Conservation (phyloP, 352 stramenopile species). For the Blastocystis sp. region DNA sequence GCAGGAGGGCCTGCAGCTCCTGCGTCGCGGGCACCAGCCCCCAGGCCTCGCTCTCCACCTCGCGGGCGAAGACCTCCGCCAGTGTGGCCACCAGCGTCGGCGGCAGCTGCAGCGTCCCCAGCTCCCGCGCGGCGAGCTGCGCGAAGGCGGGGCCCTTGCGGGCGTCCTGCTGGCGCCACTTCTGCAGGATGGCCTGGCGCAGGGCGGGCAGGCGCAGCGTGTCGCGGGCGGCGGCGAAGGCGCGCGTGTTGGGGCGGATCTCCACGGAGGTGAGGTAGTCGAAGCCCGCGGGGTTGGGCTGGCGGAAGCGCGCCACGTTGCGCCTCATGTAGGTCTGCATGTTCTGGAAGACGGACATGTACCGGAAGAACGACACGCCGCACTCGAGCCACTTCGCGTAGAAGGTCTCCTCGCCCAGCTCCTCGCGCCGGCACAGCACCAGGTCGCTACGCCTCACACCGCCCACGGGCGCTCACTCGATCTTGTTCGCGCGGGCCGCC, state of each 20-base stretch:
- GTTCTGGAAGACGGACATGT: neutral
- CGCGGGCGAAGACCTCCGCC: neutral
- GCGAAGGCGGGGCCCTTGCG: neutral
- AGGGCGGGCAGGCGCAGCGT: neutral
- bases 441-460: slow-evolving; percentile 1
- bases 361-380: neutral
- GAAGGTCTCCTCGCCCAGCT: slow-evolving; percentile 15
- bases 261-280: slow-evolving; percentile 19
- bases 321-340: neutral
- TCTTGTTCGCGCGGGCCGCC: slow-evolving; percentile 9
- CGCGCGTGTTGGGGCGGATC: neutral
- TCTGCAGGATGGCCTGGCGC: neutral
- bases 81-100: neutral
- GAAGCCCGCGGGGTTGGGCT: neutral
- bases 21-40: neutral
- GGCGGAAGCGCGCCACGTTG: neutral
- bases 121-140: neutral
- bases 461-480: neutral
- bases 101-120: neutral
- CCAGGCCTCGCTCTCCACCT: neutral
- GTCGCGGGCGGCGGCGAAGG: neutral
- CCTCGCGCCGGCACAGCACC: neutral
- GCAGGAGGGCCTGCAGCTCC: neutral
- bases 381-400: slow-evolving; percentile 2
- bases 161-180: neutral